A percentile compares a stretch with the other conserved stretches of the same genome.
These are phyloP conservation scores for Ambrosiella cleistominuta DNA, from an alignment of 2,329 filamentous ascomycete species.

Conservation along the genomic window DNA sequence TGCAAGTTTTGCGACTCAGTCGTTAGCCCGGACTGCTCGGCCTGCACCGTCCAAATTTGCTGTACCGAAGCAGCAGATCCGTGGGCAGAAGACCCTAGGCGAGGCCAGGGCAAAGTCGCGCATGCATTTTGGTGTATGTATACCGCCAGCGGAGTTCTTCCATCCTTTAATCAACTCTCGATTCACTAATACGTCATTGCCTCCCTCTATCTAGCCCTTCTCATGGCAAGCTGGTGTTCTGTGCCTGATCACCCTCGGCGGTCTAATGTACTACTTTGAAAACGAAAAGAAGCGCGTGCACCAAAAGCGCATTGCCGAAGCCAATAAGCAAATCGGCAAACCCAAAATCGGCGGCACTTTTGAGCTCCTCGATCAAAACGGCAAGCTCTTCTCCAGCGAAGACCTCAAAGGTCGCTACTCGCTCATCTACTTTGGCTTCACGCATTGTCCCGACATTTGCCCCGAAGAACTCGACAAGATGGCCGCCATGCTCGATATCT, in stretches of 20 bases:
- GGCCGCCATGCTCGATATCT: slow-evolving; percentile 77
- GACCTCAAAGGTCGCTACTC: slow-evolving; percentile 77
- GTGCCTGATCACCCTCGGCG: slow-evolving; percentile 62
- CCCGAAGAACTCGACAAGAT: slow-evolving; percentile 99
- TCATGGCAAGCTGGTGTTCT: slow-evolving; percentile 79
- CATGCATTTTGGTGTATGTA: slow-evolving; percentile 36
- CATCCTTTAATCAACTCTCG: neutral
- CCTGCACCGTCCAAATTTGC: neutral
- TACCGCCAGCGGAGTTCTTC: neutral
- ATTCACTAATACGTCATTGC: neutral
- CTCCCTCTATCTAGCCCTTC: slow-evolving; percentile 48
- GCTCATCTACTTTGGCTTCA: slow-evolving; percentile 92
- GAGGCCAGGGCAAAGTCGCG: slow-evolving; percentile 34
- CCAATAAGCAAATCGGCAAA: slow-evolving; percentile 78
- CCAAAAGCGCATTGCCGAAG: slow-evolving; percentile 72
- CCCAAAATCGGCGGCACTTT: slow-evolving; percentile 89
- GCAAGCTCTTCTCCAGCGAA: slow-evolving; percentile 56
- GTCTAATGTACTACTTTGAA: slow-evolving; percentile 79
- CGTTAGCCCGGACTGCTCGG: neutral
- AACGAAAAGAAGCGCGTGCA: slow-evolving; percentile 84
- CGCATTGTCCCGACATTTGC: slow-evolving; percentile 95
- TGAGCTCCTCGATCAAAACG: slow-evolving; percentile 63
- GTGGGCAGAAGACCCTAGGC: slow-evolving; percentile 35
- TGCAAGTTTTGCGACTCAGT: slow-evolving; percentile 10
- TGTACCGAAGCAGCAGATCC: slow-evolving; percentile 1